A percentile compares a stretch with the other conserved stretches of the same genome.
phyloP scores from a whole-genome alignment of 2,329 filamentous ascomycete genomes.

The Septoria linicola region DNA sequence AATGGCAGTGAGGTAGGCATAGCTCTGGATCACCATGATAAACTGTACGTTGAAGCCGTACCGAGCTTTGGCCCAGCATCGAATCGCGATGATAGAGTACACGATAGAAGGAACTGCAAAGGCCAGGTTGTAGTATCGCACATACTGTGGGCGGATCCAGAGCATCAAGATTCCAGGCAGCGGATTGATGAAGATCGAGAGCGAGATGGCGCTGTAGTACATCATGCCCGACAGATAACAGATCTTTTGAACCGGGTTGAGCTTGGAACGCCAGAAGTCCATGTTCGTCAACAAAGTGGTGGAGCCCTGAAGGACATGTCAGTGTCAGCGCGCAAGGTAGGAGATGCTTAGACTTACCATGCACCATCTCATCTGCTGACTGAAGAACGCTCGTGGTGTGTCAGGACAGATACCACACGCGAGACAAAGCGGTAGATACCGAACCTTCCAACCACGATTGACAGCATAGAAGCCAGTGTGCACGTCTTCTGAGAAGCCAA shows the following conservation, averaged over 20 bases:
- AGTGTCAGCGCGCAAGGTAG: conserved; percentile 1
- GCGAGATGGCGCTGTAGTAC: conserved; percentile 45
- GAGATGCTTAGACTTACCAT: conserved; percentile 22
- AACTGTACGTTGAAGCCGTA: conserved; percentile 49
- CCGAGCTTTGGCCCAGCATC: conserved; percentile 43
- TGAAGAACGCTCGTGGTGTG: conserved; percentile 46
- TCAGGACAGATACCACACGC: conserved; percentile 48
- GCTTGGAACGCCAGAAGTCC: conserved; percentile 44
- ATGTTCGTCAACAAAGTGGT: conserved; percentile 45
- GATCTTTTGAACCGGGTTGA: conserved; percentile 44
- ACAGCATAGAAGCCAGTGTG: conserved; percentile 47
- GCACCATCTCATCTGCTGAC: conserved; percentile 49
- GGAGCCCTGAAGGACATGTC: conserved; percentile 32
- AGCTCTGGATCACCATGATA: conserved; percentile 45
- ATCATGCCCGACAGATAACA: conserved; percentile 46
- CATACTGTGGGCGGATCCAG: conserved; percentile 43
- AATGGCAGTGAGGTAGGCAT: conserved; percentile 46
- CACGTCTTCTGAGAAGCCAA: conserved; percentile 48
- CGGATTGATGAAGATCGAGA: conserved; percentile 45
- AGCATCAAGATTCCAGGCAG: conserved; percentile 45
- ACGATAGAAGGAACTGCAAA: conserved; percentile 45
- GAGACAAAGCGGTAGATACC: conserved; percentile 45
- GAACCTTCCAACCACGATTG: conserved; percentile 46
- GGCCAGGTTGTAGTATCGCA: conserved; percentile 48
- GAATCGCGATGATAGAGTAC: conserved; percentile 43